Conservation (phyloP, 2,329 filamentous ascomycete species). For the Fusarium virguliforme region DNA sequence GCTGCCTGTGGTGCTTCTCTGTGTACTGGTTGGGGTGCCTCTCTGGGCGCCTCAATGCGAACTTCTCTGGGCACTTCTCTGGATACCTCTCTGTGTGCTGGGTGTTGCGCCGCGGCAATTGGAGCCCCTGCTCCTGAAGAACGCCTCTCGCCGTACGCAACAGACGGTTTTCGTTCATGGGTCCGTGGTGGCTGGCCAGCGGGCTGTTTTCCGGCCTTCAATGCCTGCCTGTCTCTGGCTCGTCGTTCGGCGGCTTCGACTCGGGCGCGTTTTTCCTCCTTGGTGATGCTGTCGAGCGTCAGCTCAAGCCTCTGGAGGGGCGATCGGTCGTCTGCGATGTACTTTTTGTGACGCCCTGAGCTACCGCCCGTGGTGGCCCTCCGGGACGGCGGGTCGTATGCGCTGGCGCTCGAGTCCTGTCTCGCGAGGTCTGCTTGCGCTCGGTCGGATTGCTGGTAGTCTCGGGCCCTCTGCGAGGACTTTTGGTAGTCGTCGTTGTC, state of each 20-base stretch:
- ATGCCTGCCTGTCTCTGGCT: conserved; percentile 74
- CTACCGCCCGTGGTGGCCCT: conserved; percentile 60
- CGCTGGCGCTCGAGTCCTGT: conserved; percentile 43
- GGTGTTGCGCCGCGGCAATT: conserved; percentile 31
- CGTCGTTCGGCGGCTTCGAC: conserved; percentile 86
- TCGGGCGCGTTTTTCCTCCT: conserved; percentile 92
- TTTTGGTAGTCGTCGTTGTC: conserved; percentile 48
- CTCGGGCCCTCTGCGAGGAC: conserved; percentile 40
- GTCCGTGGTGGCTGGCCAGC: conserved; percentile 40
- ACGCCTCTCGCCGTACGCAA: conserved; percentile 37
- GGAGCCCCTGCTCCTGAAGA: conserved; percentile 35
- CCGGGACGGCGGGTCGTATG: conserved; percentile 52
- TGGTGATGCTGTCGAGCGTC: conserved; percentile 92
- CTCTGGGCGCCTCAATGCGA: conserved; percentile 13
- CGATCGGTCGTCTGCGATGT: conserved; percentile 84
- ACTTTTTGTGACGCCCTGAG: conserved; percentile 68
- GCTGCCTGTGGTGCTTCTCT: conserved; percentile 22
- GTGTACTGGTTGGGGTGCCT: conserved; percentile 25
- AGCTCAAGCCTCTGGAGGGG: conserved; percentile 94
- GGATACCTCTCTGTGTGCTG: conserved; percentile 38
- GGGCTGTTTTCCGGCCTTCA: conserved; percentile 52
- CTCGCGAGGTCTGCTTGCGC: conserved; percentile 46
- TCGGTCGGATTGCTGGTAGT: conserved; percentile 38
- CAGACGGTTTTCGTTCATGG: conserved; percentile 47
- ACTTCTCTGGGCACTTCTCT: conserved; percentile 27